phyloP scores from a whole-genome alignment of 106 monocot species.

The Chionographis japonica region DNA sequence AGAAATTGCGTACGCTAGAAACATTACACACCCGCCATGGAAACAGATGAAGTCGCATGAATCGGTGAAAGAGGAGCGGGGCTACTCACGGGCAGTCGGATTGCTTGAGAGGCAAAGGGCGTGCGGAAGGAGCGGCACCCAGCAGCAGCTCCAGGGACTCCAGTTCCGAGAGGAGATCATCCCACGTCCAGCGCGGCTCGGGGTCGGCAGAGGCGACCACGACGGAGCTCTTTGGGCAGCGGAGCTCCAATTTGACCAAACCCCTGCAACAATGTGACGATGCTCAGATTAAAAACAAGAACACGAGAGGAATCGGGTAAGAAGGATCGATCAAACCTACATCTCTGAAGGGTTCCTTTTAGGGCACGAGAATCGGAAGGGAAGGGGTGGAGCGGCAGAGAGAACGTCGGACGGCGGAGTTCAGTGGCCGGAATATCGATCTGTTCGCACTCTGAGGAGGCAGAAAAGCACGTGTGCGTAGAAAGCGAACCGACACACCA shows the following conservation, averaged over 20 bases:
- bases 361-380: too few species aligned
- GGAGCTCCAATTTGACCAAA: constrained; percentile 33
- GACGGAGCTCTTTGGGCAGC: constrained; percentile 16
- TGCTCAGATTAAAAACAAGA: too few species aligned
- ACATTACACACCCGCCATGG: neutral
- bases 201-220: constrained; percentile 22
- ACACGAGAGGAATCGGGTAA: too few species aligned
- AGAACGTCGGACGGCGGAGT: too few species aligned
- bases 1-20: neutral
- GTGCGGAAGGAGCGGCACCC: neutral
- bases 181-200: constrained; percentile 28
- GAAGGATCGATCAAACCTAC: too few species aligned
- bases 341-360: too few species aligned
- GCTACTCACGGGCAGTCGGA: neutral
- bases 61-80: neutral
- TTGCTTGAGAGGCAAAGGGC: constrained; percentile 23
- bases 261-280: constrained; percentile 13
- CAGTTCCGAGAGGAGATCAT: constrained; percentile 39
- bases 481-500: too few species aligned
- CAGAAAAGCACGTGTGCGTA: too few species aligned
- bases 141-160: constrained; percentile 27
- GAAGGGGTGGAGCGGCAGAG: too few species aligned
- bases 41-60: neutral
- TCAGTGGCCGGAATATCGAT: too few species aligned
- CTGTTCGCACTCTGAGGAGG: too few species aligned